Evolutionary conservation across 176 grass and related monocot species (phyloP).

Genomic region (Rhynchospora breviuscula): DNA sequence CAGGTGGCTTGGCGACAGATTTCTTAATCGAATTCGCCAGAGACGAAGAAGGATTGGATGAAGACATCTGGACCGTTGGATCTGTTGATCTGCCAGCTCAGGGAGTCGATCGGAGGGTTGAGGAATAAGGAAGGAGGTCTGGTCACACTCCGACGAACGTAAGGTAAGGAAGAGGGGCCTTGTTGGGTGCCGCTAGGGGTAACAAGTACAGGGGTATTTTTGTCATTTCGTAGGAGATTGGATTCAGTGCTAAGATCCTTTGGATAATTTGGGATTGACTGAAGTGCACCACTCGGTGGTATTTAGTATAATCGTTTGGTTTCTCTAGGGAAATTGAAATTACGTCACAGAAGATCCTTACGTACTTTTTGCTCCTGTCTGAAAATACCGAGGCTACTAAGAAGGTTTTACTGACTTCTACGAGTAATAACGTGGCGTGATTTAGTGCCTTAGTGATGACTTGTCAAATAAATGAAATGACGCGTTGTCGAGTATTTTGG

Average conservation of each 20-base stretch:
- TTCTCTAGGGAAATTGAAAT: neutral
- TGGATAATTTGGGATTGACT: neutral
- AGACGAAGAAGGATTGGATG: conserved; percentile 7
- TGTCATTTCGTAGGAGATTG: neutral
- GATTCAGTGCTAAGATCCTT: neutral
- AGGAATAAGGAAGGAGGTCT: neutral
- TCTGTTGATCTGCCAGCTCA: conserved; percentile 10
- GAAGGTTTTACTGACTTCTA: neutral
- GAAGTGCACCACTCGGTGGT: neutral
- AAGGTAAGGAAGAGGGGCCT: neutral
- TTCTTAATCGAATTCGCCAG: neutral
- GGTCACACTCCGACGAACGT: neutral
- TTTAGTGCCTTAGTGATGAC: neutral
- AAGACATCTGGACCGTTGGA: conserved; percentile 21
- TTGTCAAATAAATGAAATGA: neutral
- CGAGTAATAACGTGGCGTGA: neutral
- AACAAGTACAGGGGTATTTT: neutral
- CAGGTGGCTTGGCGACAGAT: neutral
- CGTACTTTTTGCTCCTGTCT: no score
- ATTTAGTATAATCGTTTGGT: neutral
- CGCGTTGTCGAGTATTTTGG: neutral
- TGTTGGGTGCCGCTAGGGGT: neutral
- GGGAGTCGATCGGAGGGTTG: neutral
- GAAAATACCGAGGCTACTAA: neutral
- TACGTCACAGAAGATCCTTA: neutral